Evolutionary conservation across 805 yeast genomes (phyloP), one percentile per base, ranked within the genome.

Genomic region (Candida palmyrensis): DNA sequence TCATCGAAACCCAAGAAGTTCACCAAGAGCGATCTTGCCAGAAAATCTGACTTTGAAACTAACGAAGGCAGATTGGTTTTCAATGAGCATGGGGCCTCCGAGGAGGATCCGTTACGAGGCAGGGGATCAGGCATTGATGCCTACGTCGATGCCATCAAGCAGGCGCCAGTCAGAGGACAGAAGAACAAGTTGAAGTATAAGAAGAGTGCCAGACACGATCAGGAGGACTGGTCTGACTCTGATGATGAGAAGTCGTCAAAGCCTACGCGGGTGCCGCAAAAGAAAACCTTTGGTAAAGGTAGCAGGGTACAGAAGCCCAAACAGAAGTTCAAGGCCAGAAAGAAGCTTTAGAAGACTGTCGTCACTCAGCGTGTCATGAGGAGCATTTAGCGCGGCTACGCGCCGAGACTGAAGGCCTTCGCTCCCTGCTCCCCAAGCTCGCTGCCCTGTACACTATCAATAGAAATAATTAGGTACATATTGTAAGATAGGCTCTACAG

Each of bases 81-180:
- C 48, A 68, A 61, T 36, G 87, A 79, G 33, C 58, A 57, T 23
- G 66, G 57, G 11, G 61, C 54, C 7, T 41, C 45, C 4, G 73
- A 60, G 3, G 70, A 69, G 27, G 82, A 76, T 48, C 59, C 59
- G n/a, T 51, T 64, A 44, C 51, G 52, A 16, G 58, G 60, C 18
- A 62, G 66, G 35, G 58, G 57, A 4, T 53, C 68, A 29, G 95
- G 96, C 12, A 75, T 90, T 43, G 84, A 84, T 52, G 97, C 97
- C 0, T 92, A 92, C 55, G 75, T 88, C 44, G 96, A 88, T 41
- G 98, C 98, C 5, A 87, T 92, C 16, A 82, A 77, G 56, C 84
- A 82, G 47, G 97, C 92, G 16, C 97, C 97, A 19, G 78, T 88
- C 3, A 81, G 96, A 59, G 96, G 97, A 38, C 96, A 86, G 67